Percentiles rank a stretch among this genome's conserved stretches.
These are phyloP conservation scores for Rhizopogon rudus DNA, from an alignment of 768 basidiomycete genomes.

Conservation along the genomic window DNA sequence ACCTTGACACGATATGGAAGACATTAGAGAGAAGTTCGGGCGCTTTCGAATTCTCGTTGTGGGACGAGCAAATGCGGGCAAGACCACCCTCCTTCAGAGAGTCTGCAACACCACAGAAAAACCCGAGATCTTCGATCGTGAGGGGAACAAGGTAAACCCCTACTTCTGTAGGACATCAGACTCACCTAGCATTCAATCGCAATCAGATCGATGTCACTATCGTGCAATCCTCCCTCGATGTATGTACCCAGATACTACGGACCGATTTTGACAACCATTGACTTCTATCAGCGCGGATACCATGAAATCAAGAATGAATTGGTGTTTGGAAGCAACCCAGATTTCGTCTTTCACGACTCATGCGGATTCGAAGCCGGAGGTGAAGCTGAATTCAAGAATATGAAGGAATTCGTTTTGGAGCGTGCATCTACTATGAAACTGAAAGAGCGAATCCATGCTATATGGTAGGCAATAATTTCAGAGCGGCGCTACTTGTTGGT, in stretches of 20 bases:
- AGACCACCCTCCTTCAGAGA: conserved; percentile 32
- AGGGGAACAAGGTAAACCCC: conserved; percentile 11
- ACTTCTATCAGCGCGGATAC: conserved; percentile 10
- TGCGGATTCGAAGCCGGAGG: conserved; percentile 33
- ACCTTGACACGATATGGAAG: background rate
- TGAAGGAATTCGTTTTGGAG: conserved; percentile 26
- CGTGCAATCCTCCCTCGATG: background rate
- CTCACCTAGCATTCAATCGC: background rate
- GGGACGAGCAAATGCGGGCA: conserved; percentile 32
- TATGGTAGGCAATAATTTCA: conserved; percentile 24
- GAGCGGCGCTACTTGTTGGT: background rate
- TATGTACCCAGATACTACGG: background rate
- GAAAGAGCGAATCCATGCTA: conserved; percentile 30
- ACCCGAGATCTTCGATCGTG: conserved; percentile 19
- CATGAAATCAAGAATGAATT: conserved; percentile 28
- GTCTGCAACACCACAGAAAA: conserved; percentile 29
- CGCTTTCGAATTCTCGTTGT: conserved; percentile 34
- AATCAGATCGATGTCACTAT: background rate
- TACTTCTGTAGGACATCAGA: too few species aligned
- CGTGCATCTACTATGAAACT: conserved; percentile 13
- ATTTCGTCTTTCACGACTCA: conserved; percentile 36
- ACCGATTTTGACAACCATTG: conserved; percentile 17
- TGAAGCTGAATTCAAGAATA: conserved; percentile 20
- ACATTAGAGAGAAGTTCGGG: background rate
- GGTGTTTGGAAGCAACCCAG: conserved; percentile 22